Base-by-base conservation (phyloP, 371 early-diverging fungal species). In the Mortierella sp. region DNA sequence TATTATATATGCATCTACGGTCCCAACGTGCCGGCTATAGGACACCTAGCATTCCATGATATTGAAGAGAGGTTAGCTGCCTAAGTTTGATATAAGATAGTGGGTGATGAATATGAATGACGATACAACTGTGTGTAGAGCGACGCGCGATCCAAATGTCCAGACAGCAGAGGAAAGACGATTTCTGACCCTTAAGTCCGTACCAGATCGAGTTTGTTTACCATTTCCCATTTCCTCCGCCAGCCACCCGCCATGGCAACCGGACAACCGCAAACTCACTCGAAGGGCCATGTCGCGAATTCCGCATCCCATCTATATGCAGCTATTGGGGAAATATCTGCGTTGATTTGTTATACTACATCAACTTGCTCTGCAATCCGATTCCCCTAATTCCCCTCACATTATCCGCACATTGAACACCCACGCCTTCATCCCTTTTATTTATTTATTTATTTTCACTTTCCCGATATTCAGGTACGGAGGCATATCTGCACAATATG, bases 241-340 rank as follows among this genome's bases (percentile, higher is more conserved):
- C 55, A 55, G 55, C 55, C 55, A 55, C 55, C 55, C 55, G 55
- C 55, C 55, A 55, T 28, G 32, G 28, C 28, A 28, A 28, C 28
- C 28, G 28, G 55, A 55, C 55, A 55, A 55, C 28, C 10, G 32
- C 50, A n/a, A 50, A 50, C 11, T 16, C 45, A 1, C 50, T 50
- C n/a, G n/a, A n/a, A 43, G 50, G 50, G 50, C 50, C 50, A 50
- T 50, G 50, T 50, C 50, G 50, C n/a, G 50, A n/a, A 50, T 50
- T 50, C n/a, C 50, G 50, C 50, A 50, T n/a, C 55, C 55, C 19
- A 24, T 55, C 22, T 8, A 22, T 19, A 55, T 55, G 55, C 28
- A 55, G 8, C 11, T 22, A 22, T 55, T 28, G 55, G 32, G 55
- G 8, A 55, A 55, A 55, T 28, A 22, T 28, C 10, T 8, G 5